Conservation (phyloP, 805 yeast species). For the Lachancea meyersii region DNA sequence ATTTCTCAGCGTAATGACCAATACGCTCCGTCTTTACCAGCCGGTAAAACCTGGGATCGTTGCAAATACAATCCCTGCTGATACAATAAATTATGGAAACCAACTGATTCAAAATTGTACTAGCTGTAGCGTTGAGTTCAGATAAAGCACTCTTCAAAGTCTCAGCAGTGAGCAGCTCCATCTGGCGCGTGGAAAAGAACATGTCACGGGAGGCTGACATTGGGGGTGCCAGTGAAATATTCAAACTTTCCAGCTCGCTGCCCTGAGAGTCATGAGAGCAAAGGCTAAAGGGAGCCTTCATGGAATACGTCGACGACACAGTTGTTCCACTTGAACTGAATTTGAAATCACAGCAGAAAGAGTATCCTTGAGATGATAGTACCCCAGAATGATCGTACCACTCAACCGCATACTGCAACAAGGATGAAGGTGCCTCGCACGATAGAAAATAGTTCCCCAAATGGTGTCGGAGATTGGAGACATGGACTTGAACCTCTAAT, state of each 20-base stretch:
- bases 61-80: conserved; percentile 7
- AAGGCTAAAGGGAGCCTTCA: neutral
- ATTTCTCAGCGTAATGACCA: conserved; percentile 2
- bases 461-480: conserved; percentile 1
- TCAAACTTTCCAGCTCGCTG: conserved; percentile 8
- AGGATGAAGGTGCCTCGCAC: conserved; percentile 1
- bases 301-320: neutral
- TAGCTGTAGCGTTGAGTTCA: neutral
- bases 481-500: conserved; percentile 7
- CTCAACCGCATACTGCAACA: neutral
- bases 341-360: conserved; percentile 7
- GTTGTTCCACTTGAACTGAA: conserved; percentile 2
- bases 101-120: conserved; percentile 2
- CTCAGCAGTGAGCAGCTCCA: conserved; percentile 13
- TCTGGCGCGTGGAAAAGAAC: conserved; percentile 14
- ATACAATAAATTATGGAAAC: conserved; percentile 8
- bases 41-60: conserved; percentile 2
- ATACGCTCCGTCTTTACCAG: neutral
- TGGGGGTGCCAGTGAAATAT: conserved; percentile 17
- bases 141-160: conserved; percentile 3
- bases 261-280: neutral
- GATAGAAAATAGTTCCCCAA: neutral
- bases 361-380: conserved; percentile 1
- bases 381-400: conserved; percentile 4
- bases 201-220: conserved; percentile 15